Base-by-base conservation (phyloP, 73 alveolate genomes). In the Stentor roeselii region DNA sequence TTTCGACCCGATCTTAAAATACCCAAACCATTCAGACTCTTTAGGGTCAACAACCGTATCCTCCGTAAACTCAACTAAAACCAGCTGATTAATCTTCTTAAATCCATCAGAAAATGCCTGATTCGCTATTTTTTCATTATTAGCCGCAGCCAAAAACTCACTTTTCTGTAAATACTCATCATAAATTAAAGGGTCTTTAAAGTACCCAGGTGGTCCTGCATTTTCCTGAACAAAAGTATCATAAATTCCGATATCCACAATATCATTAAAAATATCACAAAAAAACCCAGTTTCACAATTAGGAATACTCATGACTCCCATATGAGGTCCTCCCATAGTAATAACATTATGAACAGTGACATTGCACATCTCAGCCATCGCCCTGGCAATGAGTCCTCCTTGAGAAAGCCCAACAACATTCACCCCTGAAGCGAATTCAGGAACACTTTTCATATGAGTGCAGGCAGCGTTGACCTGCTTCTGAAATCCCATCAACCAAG, bases 321-420 rank as follows among this genome's bases (percentile, higher is more conserved):
- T 88, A 21, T 93, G 86, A 0, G 99, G 99, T 15, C 96, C 96
- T 2, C 99, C 99, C 59, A 95, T 80, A 4, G 97, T 67, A 3
- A 90, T 89, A 74, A 89, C 76, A 77, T 86, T 92, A 0, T 84
- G 96, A 59, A 27, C 78, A 31, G 96, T 96, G 74, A 76, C 88
- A 58, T 82, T 87, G 89, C 99, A 95, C 78, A 87, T 92, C 83
- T 95, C 98, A 36, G 94, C 93, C 60, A 95, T 87, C 59, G 88
- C 87, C 90, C 99, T 91, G 32, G 99, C 98, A 39, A 93, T 60
- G n/a, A 95, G 90, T 11, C 97, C 98, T 2, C 99, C 99, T 90
- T 95, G 95, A 39, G 97, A 90, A 59, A 92, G 83, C 3, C 98
- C 95, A 27, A 95, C 93, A 74, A 95, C 91, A 59, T 91, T 87